Base-by-base conservation (phyloP, 2,329 filamentous ascomycete genomes). In the Stagonosporopsis chrysanthemi region DNA sequence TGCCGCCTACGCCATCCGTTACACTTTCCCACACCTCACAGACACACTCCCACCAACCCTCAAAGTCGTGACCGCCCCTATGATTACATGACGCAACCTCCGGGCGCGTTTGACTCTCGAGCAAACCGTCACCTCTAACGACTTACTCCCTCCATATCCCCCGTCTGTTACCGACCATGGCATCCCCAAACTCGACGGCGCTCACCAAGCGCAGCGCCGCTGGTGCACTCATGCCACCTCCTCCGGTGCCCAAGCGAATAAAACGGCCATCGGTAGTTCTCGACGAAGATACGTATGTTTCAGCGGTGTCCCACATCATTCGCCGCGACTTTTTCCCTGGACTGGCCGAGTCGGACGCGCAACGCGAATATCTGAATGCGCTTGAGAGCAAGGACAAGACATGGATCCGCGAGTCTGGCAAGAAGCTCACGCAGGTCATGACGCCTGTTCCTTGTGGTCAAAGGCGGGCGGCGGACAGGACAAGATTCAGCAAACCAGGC, bases 251-350 rank as follows among this genome's bases (percentile, higher is more conserved):
- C 39, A 98, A 97, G 76, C 89, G 92, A 56, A 96, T 97, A 71
- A 97, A 97, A 78, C 86, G 95, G 49, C 95, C 95, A 0, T 88
- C 89, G 61, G 90, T 89, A 61, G 88, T 97, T 26, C 85, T 99
- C 26, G 92, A 97, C 75, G 95, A 99, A 82, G 94, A 99, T 66
- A 88, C 90, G 50, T 99, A 99, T 77, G 95, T 92, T 2, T 88
- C 92, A 56, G 90, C 91, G 1, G 83, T 99, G 26, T 97, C 93
- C 0, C 89, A 95, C 66, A 98, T 99, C 72, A 97, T 99, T 62
- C 91, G 92, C 9, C 88, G 95, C 64, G 95, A 99, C 81, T 99
- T 96, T 81, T 99, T 98, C 70, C 95, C 95, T 0, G 95, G 94
- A 0, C 83, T 99, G 0, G 80, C 93, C 4, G 92, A 98, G 74